Base-by-base conservation (phyloP, 2,329 filamentous ascomycete genomes). In the Sarocladiaceae sp. region DNA sequence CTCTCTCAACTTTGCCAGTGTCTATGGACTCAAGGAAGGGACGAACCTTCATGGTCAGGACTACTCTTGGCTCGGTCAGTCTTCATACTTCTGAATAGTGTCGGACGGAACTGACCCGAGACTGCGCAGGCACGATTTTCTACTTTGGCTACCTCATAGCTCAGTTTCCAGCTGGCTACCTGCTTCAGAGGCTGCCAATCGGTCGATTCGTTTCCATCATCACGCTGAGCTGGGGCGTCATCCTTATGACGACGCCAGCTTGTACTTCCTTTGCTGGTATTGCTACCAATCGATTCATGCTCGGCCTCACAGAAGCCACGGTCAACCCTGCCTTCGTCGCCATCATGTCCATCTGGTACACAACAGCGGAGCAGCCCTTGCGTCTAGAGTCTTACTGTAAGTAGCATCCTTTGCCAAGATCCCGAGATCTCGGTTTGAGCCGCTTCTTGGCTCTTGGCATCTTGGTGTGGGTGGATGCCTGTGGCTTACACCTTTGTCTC, bases 11-110 rank as follows among this genome's bases (percentile, higher is more conserved):
- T 76, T 74, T 53, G 71, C 70, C 2, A 60, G 50, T 18, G 63
- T 72, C 33, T 66, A 70, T 47, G 70, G 70, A 6, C 58, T 76
- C 1, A 64, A 68, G 13, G 60, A 61, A 1, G 71, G 74, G 46
- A 58, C 75, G 6, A 53, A 66, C 1, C 55, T 76, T 50, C 65
- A 62, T 1, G 64, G 63, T 34, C 54, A 53, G 3, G 62, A 43
- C 16, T 43, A 43, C 27, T 43, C 40, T 21, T 43, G 40, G 40
- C 40, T 43, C 10, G 40, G 40, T 43, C 3, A 20, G 40, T 23
- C 12, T 3, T n/a, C 13, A 23, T 12, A 19, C 4, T 3, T n/a
- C 3, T n/a, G n/a, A n/a, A n/a, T n/a, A n/a, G n/a, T n/a, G n/a
- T n/a, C n/a, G n/a, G n/a, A n/a, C n/a, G n/a, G n/a, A n/a, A 29